phyloP scores from a whole-genome alignment of 139 green algal genomes.

The Haematococcus sp. region DNA sequence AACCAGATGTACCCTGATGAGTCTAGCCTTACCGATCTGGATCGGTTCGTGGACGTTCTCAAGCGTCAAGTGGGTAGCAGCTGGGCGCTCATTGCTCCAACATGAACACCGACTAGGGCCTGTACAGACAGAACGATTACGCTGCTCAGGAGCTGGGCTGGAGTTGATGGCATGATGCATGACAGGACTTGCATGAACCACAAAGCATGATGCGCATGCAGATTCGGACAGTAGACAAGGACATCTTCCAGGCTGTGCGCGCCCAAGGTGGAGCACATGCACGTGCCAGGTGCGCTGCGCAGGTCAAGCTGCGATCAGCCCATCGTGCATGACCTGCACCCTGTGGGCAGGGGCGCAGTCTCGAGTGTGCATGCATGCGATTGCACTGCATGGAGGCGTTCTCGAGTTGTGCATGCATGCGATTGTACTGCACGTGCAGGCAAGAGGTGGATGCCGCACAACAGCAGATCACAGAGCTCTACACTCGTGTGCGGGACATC shows the following conservation, averaged over 20 bases:
- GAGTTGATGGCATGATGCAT: slow-evolving; percentile 4
- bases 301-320: background rate
- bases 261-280: slow-evolving; percentile 48
- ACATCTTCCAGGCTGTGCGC: slow-evolving; percentile 88
- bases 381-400: background rate
- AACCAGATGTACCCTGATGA: slow-evolving; percentile 90
- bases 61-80: slow-evolving; percentile 52
- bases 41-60: slow-evolving; percentile 75
- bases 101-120: background rate
- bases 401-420: background rate
- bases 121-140: background rate
- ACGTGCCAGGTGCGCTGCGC: slow-evolving; percentile 32
- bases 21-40: slow-evolving; percentile 70
- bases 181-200: background rate
- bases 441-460: slow-evolving; percentile 70
- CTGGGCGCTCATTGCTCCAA: background rate
- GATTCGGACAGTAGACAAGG: slow-evolving; percentile 83
- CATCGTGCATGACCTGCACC: background rate
- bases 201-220: slow-evolving; percentile 39
- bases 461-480: slow-evolving; percentile 78
- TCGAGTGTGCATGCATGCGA: background rate
- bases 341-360: background rate
- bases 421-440: slow-evolving; percentile 31
- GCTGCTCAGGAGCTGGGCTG: slow-evolving; percentile 1
- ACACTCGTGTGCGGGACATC: slow-evolving; percentile 81